A percentile compares a stretch with the other conserved stretches of the same genome.
Conservation (phyloP, 768 basidiomycete genomes). For the Mycena belliarum region DNA sequence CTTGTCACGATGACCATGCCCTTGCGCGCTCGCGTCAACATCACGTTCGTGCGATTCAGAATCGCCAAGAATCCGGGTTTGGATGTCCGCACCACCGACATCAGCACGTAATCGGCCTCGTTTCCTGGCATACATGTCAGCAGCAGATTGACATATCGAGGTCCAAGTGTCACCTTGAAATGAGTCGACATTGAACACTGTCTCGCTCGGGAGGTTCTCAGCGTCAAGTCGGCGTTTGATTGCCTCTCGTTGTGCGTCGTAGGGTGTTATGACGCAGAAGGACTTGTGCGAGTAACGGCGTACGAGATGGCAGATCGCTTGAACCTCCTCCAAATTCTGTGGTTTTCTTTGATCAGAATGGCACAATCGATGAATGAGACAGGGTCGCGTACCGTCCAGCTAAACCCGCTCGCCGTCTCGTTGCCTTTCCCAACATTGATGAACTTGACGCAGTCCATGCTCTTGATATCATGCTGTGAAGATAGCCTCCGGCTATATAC, state of each 20-base stretch:
- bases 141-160: background rate
- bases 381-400: conserved; percentile 38
- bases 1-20: conserved; percentile 68
- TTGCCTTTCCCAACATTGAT: conserved; percentile 45
- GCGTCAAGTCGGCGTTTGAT: conserved; percentile 53
- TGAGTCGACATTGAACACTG: conserved; percentile 74
- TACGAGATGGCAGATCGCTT: no score
- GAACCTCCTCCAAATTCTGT: conserved; percentile 49
- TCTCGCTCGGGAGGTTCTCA: conserved; percentile 50
- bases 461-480: conserved; percentile 41
- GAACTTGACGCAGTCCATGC: conserved; percentile 54
- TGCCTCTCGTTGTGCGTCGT: conserved; percentile 63
- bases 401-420: conserved; percentile 33
- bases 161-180: conserved; percentile 56
- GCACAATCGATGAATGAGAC: background rate
- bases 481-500: conserved; percentile 58
- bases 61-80: conserved; percentile 64
- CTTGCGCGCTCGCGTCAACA: conserved; percentile 69
- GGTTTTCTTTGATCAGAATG: conserved; percentile 44
- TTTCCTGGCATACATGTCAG: conserved; percentile 50
- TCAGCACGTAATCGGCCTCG: conserved; percentile 70
- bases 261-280: conserved; percentile 71
- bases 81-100: conserved; percentile 67
- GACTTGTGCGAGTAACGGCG: conserved; percentile 43
- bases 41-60: conserved; percentile 65